These are phyloP conservation scores for Pisolithus orientalis DNA, from an alignment of 768 basidiomycete genomes.

Conservation along the genomic window DNA sequence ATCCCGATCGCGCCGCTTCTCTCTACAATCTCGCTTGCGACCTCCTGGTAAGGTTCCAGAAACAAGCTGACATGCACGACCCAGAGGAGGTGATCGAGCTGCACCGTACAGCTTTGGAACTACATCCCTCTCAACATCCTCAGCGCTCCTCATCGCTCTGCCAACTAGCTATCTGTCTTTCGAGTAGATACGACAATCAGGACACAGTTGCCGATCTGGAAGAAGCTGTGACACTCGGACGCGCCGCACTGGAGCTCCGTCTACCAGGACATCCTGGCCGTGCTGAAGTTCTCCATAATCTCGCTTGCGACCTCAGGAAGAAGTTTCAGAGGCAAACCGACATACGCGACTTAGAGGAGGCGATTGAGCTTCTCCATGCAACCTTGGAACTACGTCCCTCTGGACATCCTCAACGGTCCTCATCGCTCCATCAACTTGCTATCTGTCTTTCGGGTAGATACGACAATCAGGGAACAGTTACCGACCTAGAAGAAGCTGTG, in stretches of 20 bases:
- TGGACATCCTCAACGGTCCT: too few species aligned
- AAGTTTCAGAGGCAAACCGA: neutral
- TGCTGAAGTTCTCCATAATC: neutral
- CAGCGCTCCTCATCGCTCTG: neutral
- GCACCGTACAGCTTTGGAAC: conserved; percentile 5
- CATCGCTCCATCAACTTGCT: too few species aligned
- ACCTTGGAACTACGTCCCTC: too few species aligned
- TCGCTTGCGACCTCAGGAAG: too few species aligned
- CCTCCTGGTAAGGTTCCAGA: too few species aligned
- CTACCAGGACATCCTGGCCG: neutral
- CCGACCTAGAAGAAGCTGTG: too few species aligned
- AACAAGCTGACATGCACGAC: neutral
- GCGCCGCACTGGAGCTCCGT: neutral
- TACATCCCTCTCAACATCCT: conserved; percentile 8
- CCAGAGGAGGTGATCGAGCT: conserved; percentile 9
- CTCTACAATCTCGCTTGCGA: too few species aligned
- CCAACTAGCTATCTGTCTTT: conserved; percentile 5
- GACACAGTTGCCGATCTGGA: neutral
- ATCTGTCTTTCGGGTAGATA: too few species aligned
- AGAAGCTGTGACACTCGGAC: too few species aligned
- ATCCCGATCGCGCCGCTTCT: neutral
- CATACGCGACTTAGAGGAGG: neutral
- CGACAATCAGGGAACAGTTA: too few species aligned
- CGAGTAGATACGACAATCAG: neutral
- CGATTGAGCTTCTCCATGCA: too few species aligned